Evolutionary conservation across 805 yeast species (phyloP), one percentile per base, ranked within the genome.

Genomic region (Wickerhamomyces sydowiorum): DNA sequence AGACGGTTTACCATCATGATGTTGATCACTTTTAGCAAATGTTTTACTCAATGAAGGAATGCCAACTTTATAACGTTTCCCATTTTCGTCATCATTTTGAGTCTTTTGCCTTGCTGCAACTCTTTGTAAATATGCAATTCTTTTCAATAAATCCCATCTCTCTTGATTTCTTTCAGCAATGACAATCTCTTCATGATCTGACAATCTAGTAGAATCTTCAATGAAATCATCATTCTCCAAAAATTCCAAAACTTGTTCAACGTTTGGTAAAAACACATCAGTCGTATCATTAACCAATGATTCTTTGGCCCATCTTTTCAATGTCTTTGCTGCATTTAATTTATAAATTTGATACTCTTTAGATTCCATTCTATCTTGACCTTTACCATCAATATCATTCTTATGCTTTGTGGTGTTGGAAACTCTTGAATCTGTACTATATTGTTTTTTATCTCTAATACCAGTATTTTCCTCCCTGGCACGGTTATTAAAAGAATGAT

Each of bases 381-480:
- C 96, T 17, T 67, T 65, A 4, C 97, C 97, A 9, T 67, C 75
- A 10, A 90, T 90, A 59, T 90, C 96, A 13, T 68, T 67, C 44
- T 69, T 66, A 59, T 90, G 96, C 12, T 58, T 61, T n/a, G 65
- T 65, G 52, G 74, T 84, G 28, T 80, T 78, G 37, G 80, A 80
- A 28, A 90, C 80, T 57, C 98, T 76, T 1, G 90, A 74, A 60
- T 91, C 98, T 1, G 81, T 72, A 8, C 96, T 86, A 40, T 80
- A 77, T 42, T 80, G 78, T 65, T 91, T 91, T 56, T 76, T 78
- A 45, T 89, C 96, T 43, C 95, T 68, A 18, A 91, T 75, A 40
- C 98, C 98, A 31, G 68, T 64, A 56, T 91, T 91, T 23, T 87
- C 95, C 42, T 75, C 83, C 23, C 97, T 96, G 0, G 96, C 95